Percentiles rank a stretch among this genome's conserved stretches.
phyloP scores from a whole-genome alignment of 352 stramenopile genomes.

The Globisporangium radiosum region DNA sequence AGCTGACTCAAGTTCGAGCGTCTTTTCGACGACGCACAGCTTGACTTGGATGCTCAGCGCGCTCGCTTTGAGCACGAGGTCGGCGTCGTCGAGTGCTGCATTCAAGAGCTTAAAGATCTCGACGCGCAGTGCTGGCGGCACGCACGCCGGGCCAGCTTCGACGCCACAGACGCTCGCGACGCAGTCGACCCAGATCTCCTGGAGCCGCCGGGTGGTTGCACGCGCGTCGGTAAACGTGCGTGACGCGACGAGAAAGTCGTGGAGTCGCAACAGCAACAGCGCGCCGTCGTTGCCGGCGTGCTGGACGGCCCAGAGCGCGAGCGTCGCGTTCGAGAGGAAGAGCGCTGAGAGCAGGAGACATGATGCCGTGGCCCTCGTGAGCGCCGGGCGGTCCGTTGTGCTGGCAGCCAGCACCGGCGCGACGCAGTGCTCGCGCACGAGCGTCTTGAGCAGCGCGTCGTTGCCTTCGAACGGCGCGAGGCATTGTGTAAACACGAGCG shows the following conservation, averaged over 20 bases:
- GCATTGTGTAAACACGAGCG: slow-evolving; percentile 84
- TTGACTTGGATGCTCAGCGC: slow-evolving; percentile 82
- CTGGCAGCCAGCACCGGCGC: slow-evolving; percentile 44
- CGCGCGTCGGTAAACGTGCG: slow-evolving; percentile 34
- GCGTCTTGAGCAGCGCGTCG: slow-evolving; percentile 52
- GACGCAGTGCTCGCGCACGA: slow-evolving; percentile 68
- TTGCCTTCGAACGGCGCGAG: slow-evolving; percentile 64
- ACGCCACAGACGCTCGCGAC: slow-evolving; percentile 74
- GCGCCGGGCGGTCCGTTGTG: slow-evolving; percentile 28
- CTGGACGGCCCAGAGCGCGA: slow-evolving; percentile 69
- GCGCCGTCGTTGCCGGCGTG: slow-evolving; percentile 57
- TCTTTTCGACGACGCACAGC: slow-evolving; percentile 77
- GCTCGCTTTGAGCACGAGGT: slow-evolving; percentile 68
- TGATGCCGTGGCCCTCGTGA: slow-evolving; percentile 54
- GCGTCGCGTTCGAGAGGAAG: slow-evolving; percentile 79
- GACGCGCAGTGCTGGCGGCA: slow-evolving; percentile 54
- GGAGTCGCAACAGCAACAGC: slow-evolving; percentile 34
- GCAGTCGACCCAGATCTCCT: slow-evolving; percentile 79
- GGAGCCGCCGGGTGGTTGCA: slow-evolving; percentile 43
- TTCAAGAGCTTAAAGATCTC: slow-evolving; percentile 78
- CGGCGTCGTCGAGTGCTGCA: slow-evolving; percentile 53
- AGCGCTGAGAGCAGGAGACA: slow-evolving; percentile 69
- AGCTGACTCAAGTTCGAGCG: slow-evolving; percentile 50
- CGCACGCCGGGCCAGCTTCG: slow-evolving; percentile 57
- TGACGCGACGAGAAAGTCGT: slow-evolving; percentile 60